Percentiles rank a stretch among this genome's conserved stretches.
phyloP scores from a whole-genome alignment of 2,329 filamentous ascomycete genomes.

The Thelonectria discophora region DNA sequence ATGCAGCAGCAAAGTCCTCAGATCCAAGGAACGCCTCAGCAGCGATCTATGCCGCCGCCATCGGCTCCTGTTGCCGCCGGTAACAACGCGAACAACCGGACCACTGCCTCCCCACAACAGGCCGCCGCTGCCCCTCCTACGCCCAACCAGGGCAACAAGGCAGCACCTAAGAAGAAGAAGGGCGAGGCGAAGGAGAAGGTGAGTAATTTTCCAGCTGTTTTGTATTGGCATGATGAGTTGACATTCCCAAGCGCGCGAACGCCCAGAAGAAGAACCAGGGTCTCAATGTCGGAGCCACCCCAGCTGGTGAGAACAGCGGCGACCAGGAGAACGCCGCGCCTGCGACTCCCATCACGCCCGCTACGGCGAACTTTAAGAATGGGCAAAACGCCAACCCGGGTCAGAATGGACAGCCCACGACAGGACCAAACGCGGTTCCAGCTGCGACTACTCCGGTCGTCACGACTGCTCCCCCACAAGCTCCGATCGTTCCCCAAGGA shows the following conservation, averaged over 20 bases:
- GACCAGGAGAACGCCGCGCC: constrained; percentile 69
- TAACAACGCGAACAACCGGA: constrained; percentile 62
- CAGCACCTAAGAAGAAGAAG: constrained; percentile 81
- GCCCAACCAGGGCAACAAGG: constrained; percentile 76
- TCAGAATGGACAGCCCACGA: constrained; percentile 46
- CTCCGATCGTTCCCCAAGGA: constrained; percentile 55
- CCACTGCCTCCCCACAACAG: constrained; percentile 69
- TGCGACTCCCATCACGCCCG: constrained; percentile 71
- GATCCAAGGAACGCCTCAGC: constrained; percentile 76
- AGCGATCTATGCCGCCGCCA: constrained; percentile 74
- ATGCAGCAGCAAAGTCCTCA: constrained; percentile 54
- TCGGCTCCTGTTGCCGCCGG: constrained; percentile 62
- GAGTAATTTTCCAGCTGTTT: constrained; percentile 44
- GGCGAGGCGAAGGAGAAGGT: constrained; percentile 75
- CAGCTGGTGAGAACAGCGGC: constrained; percentile 63
- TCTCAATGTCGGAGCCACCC: constrained; percentile 60
- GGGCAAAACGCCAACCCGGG: constrained; percentile 42
- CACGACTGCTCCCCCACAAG: constrained; percentile 48
- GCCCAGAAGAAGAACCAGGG: constrained; percentile 71
- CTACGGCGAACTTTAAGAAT: constrained; percentile 58
- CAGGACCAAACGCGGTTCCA: constrained; percentile 40
- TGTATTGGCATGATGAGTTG: constrained; percentile 20
- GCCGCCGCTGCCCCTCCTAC: constrained; percentile 77
- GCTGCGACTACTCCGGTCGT: constrained; percentile 44
- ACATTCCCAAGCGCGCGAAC: constrained; percentile 53